phyloP scores from a whole-genome alignment of 2,329 filamentous ascomycete species.

The Pyrenophora tritici-repentis region DNA sequence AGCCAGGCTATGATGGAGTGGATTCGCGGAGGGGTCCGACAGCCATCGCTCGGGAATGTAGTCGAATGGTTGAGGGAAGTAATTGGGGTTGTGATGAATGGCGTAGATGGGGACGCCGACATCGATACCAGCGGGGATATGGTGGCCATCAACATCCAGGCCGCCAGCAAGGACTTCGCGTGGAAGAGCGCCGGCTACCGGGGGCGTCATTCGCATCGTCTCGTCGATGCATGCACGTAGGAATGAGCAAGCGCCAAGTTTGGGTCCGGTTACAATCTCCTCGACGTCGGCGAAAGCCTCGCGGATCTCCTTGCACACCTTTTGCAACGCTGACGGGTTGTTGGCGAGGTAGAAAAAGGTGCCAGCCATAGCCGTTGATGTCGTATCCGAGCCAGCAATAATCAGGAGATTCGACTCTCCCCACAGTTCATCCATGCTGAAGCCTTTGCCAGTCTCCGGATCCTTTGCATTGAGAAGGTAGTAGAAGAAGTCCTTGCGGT shows the following conservation, averaged over 20 bases:
- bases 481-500: conserved; percentile 55
- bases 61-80: conserved; percentile 46
- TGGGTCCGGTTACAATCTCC: conserved; percentile 45
- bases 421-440: conserved; percentile 54
- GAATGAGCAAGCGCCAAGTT: conserved; percentile 40
- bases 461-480: conserved; percentile 55
- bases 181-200: conserved; percentile 46
- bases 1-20: conserved; percentile 33
- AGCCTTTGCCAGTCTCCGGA: conserved; percentile 51
- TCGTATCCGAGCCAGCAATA: conserved; percentile 55
- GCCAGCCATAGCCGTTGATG: conserved; percentile 49
- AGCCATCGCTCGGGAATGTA: conserved; percentile 49
- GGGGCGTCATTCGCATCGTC: conserved; percentile 49
- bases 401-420: conserved; percentile 57
- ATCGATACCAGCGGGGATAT: conserved; percentile 44
- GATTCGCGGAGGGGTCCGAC: conserved; percentile 35
- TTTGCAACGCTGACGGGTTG: conserved; percentile 43
- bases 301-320: conserved; percentile 43
- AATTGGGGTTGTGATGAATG: conserved; percentile 47
- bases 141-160: conserved; percentile 43
- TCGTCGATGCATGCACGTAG: conserved; percentile 50
- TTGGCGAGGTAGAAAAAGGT: conserved; percentile 53
- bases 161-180: conserved; percentile 47
- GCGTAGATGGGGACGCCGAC: conserved; percentile 47
- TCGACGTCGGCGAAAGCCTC: conserved; percentile 42